Evolutionary conservation across 139 green algal species (phyloP).

Genomic region (Dunaliella primolecta): DNA sequence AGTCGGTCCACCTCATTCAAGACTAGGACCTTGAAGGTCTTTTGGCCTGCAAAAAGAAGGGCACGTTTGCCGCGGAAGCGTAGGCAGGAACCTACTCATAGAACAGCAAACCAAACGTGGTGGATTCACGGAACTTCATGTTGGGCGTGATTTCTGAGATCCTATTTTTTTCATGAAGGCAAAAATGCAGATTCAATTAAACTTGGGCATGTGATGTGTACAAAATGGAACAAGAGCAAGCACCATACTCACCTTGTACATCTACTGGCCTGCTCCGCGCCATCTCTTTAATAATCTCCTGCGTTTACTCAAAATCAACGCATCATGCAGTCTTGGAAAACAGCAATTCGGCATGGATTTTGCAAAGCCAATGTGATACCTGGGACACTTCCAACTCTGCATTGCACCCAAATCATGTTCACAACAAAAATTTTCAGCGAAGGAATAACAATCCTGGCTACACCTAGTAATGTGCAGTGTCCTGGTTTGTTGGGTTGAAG

Average conservation of each 20-base stretch:
- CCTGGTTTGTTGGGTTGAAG: too few relatives aligned
- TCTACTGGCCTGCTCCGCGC: slow-evolving; percentile 82
- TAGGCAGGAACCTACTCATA: too few relatives aligned
- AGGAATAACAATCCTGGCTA: background rate
- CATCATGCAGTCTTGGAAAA: background rate
- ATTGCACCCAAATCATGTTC: background rate
- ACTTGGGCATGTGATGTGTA: too few relatives aligned
- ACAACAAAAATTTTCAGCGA: background rate
- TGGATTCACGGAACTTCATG: too few relatives aligned
- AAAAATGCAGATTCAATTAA: too few relatives aligned
- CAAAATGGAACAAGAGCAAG: too few relatives aligned
- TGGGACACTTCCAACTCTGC: background rate
- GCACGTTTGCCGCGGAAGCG: too few relatives aligned
- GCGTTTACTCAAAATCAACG: slow-evolving; percentile 68
- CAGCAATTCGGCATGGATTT: background rate
- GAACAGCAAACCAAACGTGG: too few relatives aligned
- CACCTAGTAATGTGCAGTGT: background rate
- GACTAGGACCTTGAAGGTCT: slow-evolving; percentile 87
- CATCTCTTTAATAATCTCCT: slow-evolving; percentile 95
- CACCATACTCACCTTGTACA: slow-evolving; percentile 28
- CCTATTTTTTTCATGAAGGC: too few relatives aligned
- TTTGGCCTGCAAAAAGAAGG: slow-evolving; percentile 43
- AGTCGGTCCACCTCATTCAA: slow-evolving; percentile 95
- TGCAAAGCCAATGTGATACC: background rate
- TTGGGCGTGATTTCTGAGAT: too few relatives aligned